Base-by-base conservation (phyloP, 2,329 filamentous ascomycete genomes). In the Clonostachys rosea region DNA sequence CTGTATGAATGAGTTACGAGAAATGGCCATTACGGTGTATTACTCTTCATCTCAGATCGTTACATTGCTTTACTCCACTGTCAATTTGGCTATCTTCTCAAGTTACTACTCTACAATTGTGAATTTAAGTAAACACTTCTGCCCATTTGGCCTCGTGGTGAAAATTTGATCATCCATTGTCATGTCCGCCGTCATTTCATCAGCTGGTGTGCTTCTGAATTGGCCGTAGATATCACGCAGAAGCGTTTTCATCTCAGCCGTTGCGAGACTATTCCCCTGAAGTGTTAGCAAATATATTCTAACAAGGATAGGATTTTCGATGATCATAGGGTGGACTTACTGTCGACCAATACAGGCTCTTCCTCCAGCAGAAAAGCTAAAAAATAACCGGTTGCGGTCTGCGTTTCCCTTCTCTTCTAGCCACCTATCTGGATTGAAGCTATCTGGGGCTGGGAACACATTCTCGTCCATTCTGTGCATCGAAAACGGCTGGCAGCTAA, bases 401-500 rank as follows among this genome's bases (percentile, higher is more conserved):
- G 86, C 76, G 55, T 92, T 89, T 3, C 88, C 89, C 42, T 84
- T 77, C 10, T 78, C 74, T 13, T 77, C 81, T 53, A 96, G 79
- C 91, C 91, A 96, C 54, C 92, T 78, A 48, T 92, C 88, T 0
- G 91, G 91, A 44, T 84, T 74, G 59, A 91, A 96, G 6, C 64
- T 68, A 50, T 95, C 87, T 0, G 91, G 87, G 41, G 91, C 78
- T 1, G 86, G 83, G 61, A 95, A 97, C 2, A 90, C 85, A 47
- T 83, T 75, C 10, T 67, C 62, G 52, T 85, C 77, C 47, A 81
- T 68, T 18, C 76, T 74, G 52, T 85, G 79, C 35, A 83, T 69
- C 9, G 80, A 83, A 56, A 75, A 80, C 1, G 81, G 75, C 61
- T 85, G 81, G 51, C 75, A 76, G 57, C 81, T 83, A 44, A 83